phyloP scores from a whole-genome alignment of 768 basidiomycete species.

The Lentinula edodes region DNA sequence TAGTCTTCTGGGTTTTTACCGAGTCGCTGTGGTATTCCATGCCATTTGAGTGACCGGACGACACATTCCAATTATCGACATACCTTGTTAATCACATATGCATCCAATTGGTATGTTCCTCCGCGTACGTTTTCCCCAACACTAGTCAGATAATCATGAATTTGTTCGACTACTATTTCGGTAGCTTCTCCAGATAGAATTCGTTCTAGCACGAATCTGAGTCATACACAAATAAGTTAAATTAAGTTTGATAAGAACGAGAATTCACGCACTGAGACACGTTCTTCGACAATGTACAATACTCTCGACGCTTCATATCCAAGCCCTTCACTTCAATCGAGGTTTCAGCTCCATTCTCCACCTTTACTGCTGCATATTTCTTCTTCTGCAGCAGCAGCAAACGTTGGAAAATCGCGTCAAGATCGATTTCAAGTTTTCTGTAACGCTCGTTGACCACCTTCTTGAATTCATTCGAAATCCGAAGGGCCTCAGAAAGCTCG shows the following conservation, averaged over 20 bases:
- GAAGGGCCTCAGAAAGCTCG: constrained; percentile 82
- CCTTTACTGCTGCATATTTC: constrained; percentile 97
- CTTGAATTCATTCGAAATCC: constrained; percentile 90
- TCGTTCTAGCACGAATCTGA: constrained; percentile 82
- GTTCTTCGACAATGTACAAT: constrained; percentile 84
- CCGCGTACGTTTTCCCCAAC: constrained; percentile 75
- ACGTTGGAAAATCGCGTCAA: constrained; percentile 91
- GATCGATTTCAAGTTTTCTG: constrained; percentile 92
- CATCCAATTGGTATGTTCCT: constrained; percentile 79
- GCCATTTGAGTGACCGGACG: background rate
- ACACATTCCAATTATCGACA: constrained; percentile 8
- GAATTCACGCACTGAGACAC: constrained; percentile 73
- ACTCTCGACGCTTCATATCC: constrained; percentile 99
- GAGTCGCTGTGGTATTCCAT: constrained; percentile 54
- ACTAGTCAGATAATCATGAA: constrained; percentile 84
- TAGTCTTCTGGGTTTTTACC: constrained; percentile 98
- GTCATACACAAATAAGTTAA: background rate
- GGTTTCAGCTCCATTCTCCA: constrained; percentile 75
- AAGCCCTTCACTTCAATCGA: constrained; percentile 92
- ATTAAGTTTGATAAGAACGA: background rate
- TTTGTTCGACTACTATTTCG: constrained; percentile 82
- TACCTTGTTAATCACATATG: constrained; percentile 94
- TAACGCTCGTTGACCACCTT: constrained; percentile 95
- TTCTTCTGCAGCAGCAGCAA: constrained; percentile 95
- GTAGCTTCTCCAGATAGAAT: constrained; percentile 89